Base-by-base conservation (phyloP, 768 basidiomycete species). In the Sistotremastrum niveocremeum region DNA sequence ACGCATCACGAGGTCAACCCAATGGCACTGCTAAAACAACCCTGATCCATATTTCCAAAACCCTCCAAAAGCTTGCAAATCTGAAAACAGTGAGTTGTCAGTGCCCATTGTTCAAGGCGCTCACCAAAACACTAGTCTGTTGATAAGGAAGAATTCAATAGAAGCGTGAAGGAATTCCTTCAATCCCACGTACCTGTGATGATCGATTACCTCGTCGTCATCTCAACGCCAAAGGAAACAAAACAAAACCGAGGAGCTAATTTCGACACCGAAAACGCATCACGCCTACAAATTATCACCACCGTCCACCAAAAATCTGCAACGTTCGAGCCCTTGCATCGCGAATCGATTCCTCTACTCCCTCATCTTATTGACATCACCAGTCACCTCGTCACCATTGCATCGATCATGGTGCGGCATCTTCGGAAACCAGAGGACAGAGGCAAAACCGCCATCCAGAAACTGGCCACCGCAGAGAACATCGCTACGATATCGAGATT, bases 1-100 rank as follows among this genome's bases (percentile, higher is more conserved):
- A 31, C n/a, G 20, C 47, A 34, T 7, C 33, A n/a, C 3, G 48
- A 89, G 84, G 82, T 39, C 69, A 85, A 47, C 81, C 85, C 3
- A 71, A 71, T 46, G 57, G 67, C 12, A 65, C 76, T 6, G 76
- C 88, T 7, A 80, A 85, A 56, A 77, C 88, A 34, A 89, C 81
- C 58, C 69, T 93, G 42, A 91, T 83, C 0, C 59, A 87, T 52
- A 79, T 93, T 45, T 88, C 87, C 5, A 90, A 88, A 61, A 84
- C 83, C n/a, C 73, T 93, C 12, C 86, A 89, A 61, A 90, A 83
- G 52, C 66, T 91, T 37, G 89, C 89, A 4, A 93, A 93, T 60
- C 65, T 91, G 46, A 88, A 85, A 52, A 60, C 73, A 6, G 84
- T 82, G 58, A 53, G 79, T 64, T 11, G 4, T 10, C 20, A 20